phyloP scores from a whole-genome alignment of 108 stramenopile species.

The Asterionellopsis glacialis region DNA sequence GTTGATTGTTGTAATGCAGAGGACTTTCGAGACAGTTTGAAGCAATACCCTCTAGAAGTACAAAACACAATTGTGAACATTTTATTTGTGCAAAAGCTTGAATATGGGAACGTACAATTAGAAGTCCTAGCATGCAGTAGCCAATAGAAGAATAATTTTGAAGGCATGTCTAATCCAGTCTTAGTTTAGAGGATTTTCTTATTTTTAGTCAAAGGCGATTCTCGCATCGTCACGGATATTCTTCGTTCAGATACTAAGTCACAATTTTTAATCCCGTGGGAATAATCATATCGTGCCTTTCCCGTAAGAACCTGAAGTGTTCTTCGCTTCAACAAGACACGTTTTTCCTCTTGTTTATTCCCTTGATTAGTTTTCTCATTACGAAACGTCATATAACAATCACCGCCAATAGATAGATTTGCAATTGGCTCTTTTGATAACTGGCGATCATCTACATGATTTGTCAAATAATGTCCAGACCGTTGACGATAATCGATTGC shows the following conservation, averaged over 20 bases:
- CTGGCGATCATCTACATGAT: slow-evolving; percentile 61
- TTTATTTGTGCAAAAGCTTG: no score
- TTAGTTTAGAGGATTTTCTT: neutral
- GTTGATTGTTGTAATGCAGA: no score
- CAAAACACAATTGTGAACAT: no score
- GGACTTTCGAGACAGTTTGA: no score
- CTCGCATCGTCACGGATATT: slow-evolving; percentile 59
- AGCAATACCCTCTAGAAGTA: no score
- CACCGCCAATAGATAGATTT: slow-evolving; percentile 51
- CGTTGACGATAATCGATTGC: slow-evolving; percentile 53
- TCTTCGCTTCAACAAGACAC: slow-evolving; percentile 37
- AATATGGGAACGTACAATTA: no score
- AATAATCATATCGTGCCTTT: slow-evolving; percentile 56
- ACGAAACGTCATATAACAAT: slow-evolving; percentile 60
- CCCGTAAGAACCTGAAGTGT: slow-evolving; percentile 52
- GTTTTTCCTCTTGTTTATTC: slow-evolving; percentile 6
- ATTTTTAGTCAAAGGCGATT: slow-evolving; percentile 36
- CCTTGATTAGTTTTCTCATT: slow-evolving; percentile 12
- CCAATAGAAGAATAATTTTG: no score
- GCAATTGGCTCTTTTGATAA: slow-evolving; percentile 59
- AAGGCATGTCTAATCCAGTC: no score
- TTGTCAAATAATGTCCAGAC: slow-evolving; percentile 37
- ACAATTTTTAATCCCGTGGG: slow-evolving; percentile 54
- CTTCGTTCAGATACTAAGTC: slow-evolving; percentile 49
- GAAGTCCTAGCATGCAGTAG: no score